phyloP scores from a whole-genome alignment of 176 grass and related monocot species.

The Canna indica region DNA sequence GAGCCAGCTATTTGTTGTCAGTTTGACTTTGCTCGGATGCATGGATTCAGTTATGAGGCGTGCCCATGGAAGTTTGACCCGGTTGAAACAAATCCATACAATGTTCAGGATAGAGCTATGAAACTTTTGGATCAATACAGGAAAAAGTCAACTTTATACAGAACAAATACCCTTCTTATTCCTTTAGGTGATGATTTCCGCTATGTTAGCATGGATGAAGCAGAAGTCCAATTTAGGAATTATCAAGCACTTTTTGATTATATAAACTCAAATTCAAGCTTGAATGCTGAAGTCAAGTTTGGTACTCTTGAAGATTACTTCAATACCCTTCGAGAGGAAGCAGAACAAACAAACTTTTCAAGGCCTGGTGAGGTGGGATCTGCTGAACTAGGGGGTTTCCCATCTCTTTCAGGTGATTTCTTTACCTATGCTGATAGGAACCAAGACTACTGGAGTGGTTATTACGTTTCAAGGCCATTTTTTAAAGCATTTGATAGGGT shows the following conservation, averaged over 20 bases:
- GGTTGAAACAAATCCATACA: slow-evolving; percentile 61
- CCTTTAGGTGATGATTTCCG: slow-evolving; percentile 97
- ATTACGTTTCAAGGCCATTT: slow-evolving; percentile 93
- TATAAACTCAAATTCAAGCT: slow-evolving; percentile 68
- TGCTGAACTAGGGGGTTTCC: slow-evolving; percentile 71
- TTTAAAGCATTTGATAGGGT: slow-evolving; percentile 95
- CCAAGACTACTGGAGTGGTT: slow-evolving; percentile 97
- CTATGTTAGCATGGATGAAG: slow-evolving; percentile 76
- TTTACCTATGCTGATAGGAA: slow-evolving; percentile 97
- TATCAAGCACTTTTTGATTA: slow-evolving; percentile 93
- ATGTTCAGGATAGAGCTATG: slow-evolving; percentile 77
- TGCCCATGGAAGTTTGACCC: slow-evolving; percentile 83
- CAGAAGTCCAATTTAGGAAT: slow-evolving; percentile 87
- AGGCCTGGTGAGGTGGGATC: slow-evolving; percentile 66
- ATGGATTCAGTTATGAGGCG: slow-evolving; percentile 58
- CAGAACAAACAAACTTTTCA: slow-evolving; percentile 79
- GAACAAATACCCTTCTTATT: slow-evolving; percentile 91
- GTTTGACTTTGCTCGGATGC: slow-evolving; percentile 95
- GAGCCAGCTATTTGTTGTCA: slow-evolving; percentile 98
- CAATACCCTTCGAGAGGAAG: slow-evolving; percentile 63
- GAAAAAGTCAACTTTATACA: slow-evolving; percentile 91
- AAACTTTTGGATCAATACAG: slow-evolving; percentile 91
- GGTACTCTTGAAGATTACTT: slow-evolving; percentile 98
- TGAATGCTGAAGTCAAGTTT: slow-evolving; percentile 89
- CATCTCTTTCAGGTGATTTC: slow-evolving; percentile 95